Percentiles rank a stretch among this genome's conserved stretches.
Conservation (phyloP, 305 asterid species). For the Striga hermonthica region DNA sequence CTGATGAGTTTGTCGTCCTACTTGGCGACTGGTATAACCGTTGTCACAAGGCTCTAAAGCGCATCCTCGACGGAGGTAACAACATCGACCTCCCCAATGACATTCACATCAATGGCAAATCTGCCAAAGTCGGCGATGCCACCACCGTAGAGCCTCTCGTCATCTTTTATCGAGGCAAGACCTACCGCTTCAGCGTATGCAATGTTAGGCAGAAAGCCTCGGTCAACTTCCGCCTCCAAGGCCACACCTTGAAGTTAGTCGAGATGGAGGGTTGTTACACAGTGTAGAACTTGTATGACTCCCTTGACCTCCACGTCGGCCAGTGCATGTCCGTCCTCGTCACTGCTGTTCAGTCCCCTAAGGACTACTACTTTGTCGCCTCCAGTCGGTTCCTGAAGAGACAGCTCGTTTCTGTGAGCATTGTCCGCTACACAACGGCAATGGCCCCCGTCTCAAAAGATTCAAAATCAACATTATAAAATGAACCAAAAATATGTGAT, state of each 20-base stretch:
- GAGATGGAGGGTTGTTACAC: slow-evolving; percentile 41
- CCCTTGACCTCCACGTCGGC: slow-evolving; percentile 41
- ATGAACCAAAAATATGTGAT: too few species aligned
- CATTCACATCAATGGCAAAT: slow-evolving; percentile 34
- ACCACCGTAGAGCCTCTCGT: slow-evolving; percentile 4
- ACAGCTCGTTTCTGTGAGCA: neutral
- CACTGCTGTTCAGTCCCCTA: slow-evolving; percentile 34
- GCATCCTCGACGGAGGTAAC: slow-evolving; percentile 30
- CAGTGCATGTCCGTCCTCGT: slow-evolving; percentile 38
- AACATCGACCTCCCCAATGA: slow-evolving; percentile 36
- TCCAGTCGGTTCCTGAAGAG: slow-evolving; percentile 31
- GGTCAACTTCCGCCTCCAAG: slow-evolving; percentile 35
- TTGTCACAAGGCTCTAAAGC: slow-evolving; percentile 33
- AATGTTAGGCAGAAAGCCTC: slow-evolving; percentile 33
- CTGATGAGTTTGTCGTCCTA: slow-evolving; percentile 30
- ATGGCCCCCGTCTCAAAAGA: neutral
- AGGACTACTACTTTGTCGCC: slow-evolving; percentile 35
- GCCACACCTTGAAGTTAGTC: slow-evolving; percentile 34
- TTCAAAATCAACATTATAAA: too few species aligned
- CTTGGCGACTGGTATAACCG: slow-evolving; percentile 41
- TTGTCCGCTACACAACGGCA: slow-evolving; percentile 30
- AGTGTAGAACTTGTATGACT: slow-evolving; percentile 35
- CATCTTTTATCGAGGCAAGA: slow-evolving; percentile 36
- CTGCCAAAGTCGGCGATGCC: slow-evolving; percentile 20
- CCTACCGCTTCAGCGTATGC: slow-evolving; percentile 38